phyloP scores from a whole-genome alignment of 1,139 yeast genomes.

The Sugiyamaella neomexicana region DNA sequence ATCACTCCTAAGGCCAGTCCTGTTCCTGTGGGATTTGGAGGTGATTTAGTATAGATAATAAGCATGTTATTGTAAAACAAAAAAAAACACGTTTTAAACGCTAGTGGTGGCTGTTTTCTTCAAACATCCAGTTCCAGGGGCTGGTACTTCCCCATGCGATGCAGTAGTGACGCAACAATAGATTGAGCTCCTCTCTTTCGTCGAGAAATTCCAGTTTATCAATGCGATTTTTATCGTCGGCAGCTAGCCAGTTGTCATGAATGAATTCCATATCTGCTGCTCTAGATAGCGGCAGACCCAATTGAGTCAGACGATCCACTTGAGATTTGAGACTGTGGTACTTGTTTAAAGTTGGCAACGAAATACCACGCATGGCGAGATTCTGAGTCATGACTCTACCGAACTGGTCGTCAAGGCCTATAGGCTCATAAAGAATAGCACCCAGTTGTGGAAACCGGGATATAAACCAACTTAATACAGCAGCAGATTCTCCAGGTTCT shows the following conservation, averaged over 20 bases:
- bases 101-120: constrained; percentile 3
- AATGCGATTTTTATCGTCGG: constrained; percentile 53
- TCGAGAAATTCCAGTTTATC: constrained; percentile 74
- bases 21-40: constrained; percentile 49
- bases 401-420: constrained; percentile 67
- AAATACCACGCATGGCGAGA: constrained; percentile 67
- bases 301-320: constrained; percentile 38
- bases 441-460: constrained; percentile 30
- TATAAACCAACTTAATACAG: constrained; percentile 47
- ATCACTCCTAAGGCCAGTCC: constrained; percentile 52
- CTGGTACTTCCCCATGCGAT: constrained; percentile 43
- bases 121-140: constrained; percentile 5
- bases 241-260: constrained; percentile 57
- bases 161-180: constrained; percentile 79
- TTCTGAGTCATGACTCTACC: constrained; percentile 82
- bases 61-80: too few species aligned
- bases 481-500: constrained; percentile 55
- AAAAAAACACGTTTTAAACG: too few species aligned
- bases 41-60: constrained; percentile 27
- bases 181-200: constrained; percentile 80
- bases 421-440: constrained; percentile 79
- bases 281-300: constrained; percentile 33
- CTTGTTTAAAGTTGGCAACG: constrained; percentile 59
- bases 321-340: constrained; percentile 54
- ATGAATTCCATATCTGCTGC: constrained; percentile 62